Evolutionary conservation across 805 yeast genomes (phyloP).

Genomic region (Metschnikowia henanensis): DNA sequence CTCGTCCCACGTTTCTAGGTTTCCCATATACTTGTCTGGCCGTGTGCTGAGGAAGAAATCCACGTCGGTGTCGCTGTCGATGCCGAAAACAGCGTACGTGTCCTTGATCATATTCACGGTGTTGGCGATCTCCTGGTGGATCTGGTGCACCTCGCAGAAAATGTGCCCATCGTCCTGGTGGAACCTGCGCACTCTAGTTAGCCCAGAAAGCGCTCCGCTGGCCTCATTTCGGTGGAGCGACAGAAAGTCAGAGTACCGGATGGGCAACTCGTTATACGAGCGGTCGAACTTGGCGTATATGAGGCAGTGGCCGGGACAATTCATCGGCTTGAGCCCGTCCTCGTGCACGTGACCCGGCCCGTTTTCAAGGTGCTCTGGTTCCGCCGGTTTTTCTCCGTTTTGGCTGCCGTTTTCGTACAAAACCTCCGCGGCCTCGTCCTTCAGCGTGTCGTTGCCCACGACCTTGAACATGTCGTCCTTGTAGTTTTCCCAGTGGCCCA

Average conservation of each 20-base stretch:
- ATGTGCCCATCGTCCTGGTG: conserved; percentile 99
- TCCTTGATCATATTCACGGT: conserved; percentile 73
- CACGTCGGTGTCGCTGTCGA: conserved; percentile 47
- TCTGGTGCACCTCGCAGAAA: conserved; percentile 80
- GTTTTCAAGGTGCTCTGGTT: neutral
- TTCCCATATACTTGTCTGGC: conserved; percentile 82
- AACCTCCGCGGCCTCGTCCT: conserved; percentile 23
- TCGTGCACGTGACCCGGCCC: conserved; percentile 24
- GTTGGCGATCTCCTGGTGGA: conserved; percentile 66
- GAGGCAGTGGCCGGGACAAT: conserved; percentile 94
- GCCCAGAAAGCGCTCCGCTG: conserved; percentile 89
- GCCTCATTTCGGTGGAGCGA: conserved; percentile 94
- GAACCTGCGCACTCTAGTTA: conserved; percentile 90
- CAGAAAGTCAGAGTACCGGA: conserved; percentile 84
- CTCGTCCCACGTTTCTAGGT: conserved; percentile 69
- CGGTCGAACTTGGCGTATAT: conserved; percentile 74
- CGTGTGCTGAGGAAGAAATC: conserved; percentile 77
- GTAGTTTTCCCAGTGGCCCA: conserved; percentile 97
- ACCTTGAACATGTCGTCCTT: conserved; percentile 93
- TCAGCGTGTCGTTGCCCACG: conserved; percentile 50
- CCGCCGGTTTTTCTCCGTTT: neutral
- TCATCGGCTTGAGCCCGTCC: conserved; percentile 92
- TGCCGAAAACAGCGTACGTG: conserved; percentile 70
- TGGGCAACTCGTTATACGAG: conserved; percentile 83
- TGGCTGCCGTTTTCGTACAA: neutral